Evolutionary conservation across 345 rosid genomes (phyloP), one percentile per base, ranked within the genome.

Genomic region (Moricandia moricandioides): DNA sequence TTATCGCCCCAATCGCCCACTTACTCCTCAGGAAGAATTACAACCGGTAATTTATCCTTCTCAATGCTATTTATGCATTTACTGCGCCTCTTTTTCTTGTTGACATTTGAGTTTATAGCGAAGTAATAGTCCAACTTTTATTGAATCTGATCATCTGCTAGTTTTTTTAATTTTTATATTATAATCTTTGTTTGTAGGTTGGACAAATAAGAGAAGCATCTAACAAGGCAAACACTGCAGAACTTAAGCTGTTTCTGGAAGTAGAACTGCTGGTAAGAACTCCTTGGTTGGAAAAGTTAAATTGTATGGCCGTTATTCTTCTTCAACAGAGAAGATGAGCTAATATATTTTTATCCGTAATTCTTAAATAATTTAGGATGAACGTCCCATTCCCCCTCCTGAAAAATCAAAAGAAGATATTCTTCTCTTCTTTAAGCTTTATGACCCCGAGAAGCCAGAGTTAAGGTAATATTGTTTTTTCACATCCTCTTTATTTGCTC

Each of bases 181-280:
- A 17, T 29, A 62, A 76, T 62, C 34, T 35, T 13, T 33, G 64
- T 60, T 40, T 81, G 67, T 78, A 94, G 98, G 98, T 94, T 81
- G 98, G 97, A 72, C 94, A 91, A 75, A 77, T 94, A 83, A 86
- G 89, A 81, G 98, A 91, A 82, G 93, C 84, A 54, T 88, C 96
- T 62, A 88, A 91, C 77, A 94, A 88, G 85, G 82, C 88, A 8
- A 86, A 80, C 69, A 91, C 81, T 84, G 96, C 97, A n/a, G 98
- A 94, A 71, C 79, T 94, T 73, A 94, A 94, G 78, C 79, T 94
- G 76, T 94, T 89, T 73, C 76, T 94, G 86, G 98, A 94, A 86
- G 85, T 86, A 67, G 96, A 88, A 74, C 78, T 81, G 70, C 82
- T 43, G 93, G 98, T 93, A 83, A 64, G 54, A 40, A 72, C 64